phyloP scores from a whole-genome alignment of 305 asterid species.

The Nicotiana rustica region DNA sequence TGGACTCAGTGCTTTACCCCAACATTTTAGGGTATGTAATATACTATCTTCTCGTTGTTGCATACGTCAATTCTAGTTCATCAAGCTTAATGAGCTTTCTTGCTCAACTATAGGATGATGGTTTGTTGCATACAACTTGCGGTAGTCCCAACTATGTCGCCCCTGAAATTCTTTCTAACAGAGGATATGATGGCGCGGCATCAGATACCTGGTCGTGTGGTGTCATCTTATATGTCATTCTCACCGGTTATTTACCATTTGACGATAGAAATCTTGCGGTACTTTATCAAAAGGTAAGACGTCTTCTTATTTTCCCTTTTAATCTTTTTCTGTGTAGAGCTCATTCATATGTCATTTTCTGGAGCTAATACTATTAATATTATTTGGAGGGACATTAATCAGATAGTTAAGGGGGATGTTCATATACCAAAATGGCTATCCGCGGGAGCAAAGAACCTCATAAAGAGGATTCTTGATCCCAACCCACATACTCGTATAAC shows the following conservation, averaged over 20 bases:
- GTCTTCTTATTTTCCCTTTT: not conserved
- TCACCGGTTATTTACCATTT: constrained; percentile 93
- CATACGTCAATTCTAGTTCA: not conserved
- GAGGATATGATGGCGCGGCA: constrained; percentile 92
- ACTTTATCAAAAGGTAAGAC: constrained; percentile 89
- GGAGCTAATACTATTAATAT: constrained; percentile 10
- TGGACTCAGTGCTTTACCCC: constrained; percentile 97
- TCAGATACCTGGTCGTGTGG: constrained; percentile 98
- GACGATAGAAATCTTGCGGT: constrained; percentile 94
- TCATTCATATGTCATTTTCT: not conserved
- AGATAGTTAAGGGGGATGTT: constrained; percentile 88
- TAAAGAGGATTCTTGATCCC: constrained; percentile 90
- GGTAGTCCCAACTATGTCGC: constrained; percentile 99
- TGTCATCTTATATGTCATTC: constrained; percentile 84
- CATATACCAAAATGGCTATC: constrained; percentile 93
- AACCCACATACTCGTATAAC: constrained; percentile 77
- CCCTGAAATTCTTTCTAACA: constrained; percentile 87
- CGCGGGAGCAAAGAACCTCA: constrained; percentile 71
- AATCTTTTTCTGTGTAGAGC: not conserved
- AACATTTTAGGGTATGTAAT: constrained; percentile 79
- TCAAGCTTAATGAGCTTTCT: constrained; percentile 26
- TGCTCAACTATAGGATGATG: constrained; percentile 70
- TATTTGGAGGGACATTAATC: constrained; percentile 33
- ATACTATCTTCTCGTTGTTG: not conserved
- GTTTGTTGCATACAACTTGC: constrained; percentile 92